These are phyloP conservation scores for Trematosphaeria pertusa DNA, from an alignment of 2,329 filamentous ascomycete genomes.

Conservation along the genomic window DNA sequence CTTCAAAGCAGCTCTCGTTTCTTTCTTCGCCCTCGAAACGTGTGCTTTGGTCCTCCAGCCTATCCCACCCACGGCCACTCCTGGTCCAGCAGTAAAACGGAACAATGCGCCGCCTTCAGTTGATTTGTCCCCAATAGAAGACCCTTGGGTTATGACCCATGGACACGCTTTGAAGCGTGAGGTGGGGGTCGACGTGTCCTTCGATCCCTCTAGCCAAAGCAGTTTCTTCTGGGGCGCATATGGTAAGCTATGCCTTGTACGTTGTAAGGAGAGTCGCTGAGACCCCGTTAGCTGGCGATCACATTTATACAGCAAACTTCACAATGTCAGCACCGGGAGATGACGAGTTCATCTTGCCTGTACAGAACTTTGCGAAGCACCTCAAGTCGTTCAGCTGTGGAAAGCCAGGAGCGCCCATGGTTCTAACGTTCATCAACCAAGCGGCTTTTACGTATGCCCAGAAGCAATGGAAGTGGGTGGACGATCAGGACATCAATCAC, in stretches of 20 bases:
- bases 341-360: slow-evolving; percentile 28
- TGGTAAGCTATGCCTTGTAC: slow-evolving; percentile 16
- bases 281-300: slow-evolving; percentile 19
- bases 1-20: slow-evolving; percentile 16
- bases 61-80: neutral
- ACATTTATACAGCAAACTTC: slow-evolving; percentile 31
- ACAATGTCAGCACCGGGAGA: slow-evolving; percentile 25
- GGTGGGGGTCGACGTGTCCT: slow-evolving; percentile 19
- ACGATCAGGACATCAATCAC: slow-evolving; percentile 27
- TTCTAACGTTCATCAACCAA: slow-evolving; percentile 23
- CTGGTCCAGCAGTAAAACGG: neutral
- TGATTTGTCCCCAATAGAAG: slow-evolving; percentile 20
- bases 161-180: slow-evolving; percentile 26
- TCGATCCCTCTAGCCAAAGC: slow-evolving; percentile 21
- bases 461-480: slow-evolving; percentile 31
- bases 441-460: slow-evolving; percentile 21
- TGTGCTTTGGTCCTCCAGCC: slow-evolving; percentile 21
- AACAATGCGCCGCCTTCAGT: slow-evolving; percentile 8
- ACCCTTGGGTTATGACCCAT: slow-evolving; percentile 20
- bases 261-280: neutral
- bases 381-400: slow-evolving; percentile 32
- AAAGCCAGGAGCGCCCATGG: slow-evolving; percentile 15
- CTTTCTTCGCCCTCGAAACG: slow-evolving; percentile 17
- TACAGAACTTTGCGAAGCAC: slow-evolving; percentile 30
- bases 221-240: slow-evolving; percentile 30